These are phyloP conservation scores for Didymellaceae sp. DNA, from an alignment of 2,329 filamentous ascomycete species.

Conservation along the genomic window DNA sequence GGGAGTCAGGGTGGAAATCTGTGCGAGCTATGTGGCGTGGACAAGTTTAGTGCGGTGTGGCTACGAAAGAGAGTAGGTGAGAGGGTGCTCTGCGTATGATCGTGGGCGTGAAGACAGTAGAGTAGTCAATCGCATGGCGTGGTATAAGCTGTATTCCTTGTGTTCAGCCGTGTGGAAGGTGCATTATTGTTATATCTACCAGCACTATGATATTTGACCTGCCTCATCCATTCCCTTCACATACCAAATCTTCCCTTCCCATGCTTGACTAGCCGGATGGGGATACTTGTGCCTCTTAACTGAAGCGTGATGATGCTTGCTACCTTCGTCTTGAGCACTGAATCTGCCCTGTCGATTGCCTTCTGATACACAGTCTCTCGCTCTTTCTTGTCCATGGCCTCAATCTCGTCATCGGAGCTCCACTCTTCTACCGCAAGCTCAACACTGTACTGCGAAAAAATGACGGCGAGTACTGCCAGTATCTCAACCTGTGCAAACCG, in stretches of 20 bases:
- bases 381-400: constrained; percentile 55
- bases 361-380: constrained; percentile 64
- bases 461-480: constrained; percentile 59
- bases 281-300: constrained; percentile 66
- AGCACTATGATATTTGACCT: too few relatives aligned
- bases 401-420: constrained; percentile 51
- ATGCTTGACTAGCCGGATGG: constrained; percentile 71
- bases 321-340: constrained; percentile 61
- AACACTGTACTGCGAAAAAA: constrained; percentile 66
- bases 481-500: constrained; percentile 65
- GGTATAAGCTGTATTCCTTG: too few relatives aligned
- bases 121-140: too few relatives aligned
- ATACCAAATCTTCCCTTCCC: constrained; percentile 70
- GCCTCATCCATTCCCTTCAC: too few relatives aligned
- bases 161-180: too few relatives aligned
- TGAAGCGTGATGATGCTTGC: constrained; percentile 74
- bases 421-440: constrained; percentile 69
- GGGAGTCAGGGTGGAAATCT: too few relatives aligned
- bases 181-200: too few relatives aligned
- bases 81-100: too few relatives aligned
- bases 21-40: too few relatives aligned
- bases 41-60: too few relatives aligned
- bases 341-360: constrained; percentile 63
- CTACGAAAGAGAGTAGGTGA: too few relatives aligned
- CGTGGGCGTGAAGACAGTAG: too few relatives aligned